A percentile compares a stretch with the other conserved stretches of the same genome.
These are phyloP conservation scores for Aspergillus sp. DNA, from an alignment of 2,329 filamentous ascomycete genomes.

Conservation along the genomic window DNA sequence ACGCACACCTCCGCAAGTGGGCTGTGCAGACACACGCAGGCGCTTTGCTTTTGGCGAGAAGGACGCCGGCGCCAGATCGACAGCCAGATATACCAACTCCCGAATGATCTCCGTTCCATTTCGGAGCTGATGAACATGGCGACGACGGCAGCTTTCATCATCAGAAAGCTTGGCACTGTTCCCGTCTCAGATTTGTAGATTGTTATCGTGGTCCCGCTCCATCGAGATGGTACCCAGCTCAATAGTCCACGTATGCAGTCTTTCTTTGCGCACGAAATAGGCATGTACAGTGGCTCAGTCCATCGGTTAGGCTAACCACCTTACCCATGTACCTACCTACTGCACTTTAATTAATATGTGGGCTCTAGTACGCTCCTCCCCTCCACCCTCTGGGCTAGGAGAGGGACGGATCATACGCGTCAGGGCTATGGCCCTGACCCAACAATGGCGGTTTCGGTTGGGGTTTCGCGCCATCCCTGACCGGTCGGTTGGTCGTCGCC, in stretches of 20 bases:
- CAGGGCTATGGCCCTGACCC: too few species aligned
- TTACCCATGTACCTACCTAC: too few species aligned
- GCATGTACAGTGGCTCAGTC: too few species aligned
- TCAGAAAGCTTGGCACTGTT: constrained; percentile 2
- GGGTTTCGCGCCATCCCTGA: not conserved
- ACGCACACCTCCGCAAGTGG: not conserved
- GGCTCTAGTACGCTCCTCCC: too few species aligned
- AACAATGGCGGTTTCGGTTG: not conserved
- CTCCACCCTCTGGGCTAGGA: too few species aligned
- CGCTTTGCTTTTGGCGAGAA: not conserved
- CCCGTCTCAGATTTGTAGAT: not conserved
- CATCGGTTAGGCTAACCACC: too few species aligned
- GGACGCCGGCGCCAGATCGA: not conserved
- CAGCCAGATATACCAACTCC: not conserved
- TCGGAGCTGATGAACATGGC: constrained; percentile 1
- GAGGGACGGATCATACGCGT: too few species aligned
- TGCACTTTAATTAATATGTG: too few species aligned
- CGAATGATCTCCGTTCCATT: not conserved
- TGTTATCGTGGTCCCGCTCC: too few species aligned
- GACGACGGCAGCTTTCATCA: not conserved
- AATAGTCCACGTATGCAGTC: too few species aligned
- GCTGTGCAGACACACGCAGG: not conserved
- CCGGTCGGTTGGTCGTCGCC: not conserved
- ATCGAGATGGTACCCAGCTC: too few species aligned
- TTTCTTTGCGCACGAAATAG: too few species aligned